These are phyloP conservation scores for Phaeophleospora eucalypticola DNA, from an alignment of 2,329 filamentous ascomycete genomes.

Conservation along the genomic window DNA sequence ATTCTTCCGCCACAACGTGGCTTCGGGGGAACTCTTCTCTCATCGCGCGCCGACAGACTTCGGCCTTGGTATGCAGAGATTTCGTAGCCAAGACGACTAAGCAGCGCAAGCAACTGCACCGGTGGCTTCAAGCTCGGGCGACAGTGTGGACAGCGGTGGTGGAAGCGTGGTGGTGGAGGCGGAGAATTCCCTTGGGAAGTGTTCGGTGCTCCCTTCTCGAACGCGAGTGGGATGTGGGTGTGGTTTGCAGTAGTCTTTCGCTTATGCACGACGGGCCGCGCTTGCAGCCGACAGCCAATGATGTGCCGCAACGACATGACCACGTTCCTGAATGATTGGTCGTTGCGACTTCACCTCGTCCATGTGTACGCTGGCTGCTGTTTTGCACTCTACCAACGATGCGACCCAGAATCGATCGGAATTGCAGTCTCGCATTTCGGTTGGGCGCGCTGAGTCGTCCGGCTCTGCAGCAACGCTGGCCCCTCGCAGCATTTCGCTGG, in stretches of 20 bases:
- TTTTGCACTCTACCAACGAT: no score
- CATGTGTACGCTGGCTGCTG: not conserved
- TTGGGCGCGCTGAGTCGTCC: no score
- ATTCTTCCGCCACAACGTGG: no score
- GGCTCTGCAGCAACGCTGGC: no score
- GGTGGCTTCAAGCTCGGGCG: not conserved
- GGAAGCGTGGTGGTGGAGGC: not conserved
- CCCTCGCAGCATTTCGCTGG: no score
- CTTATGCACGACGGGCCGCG: not conserved
- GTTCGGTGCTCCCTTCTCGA: not conserved
- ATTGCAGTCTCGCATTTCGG: no score
- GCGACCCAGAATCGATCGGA: no score
- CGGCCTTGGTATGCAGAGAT: not conserved
- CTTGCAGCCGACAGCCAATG: not conserved
- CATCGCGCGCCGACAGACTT: not conserved
- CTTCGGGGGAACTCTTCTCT: no score
- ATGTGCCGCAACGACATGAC: not conserved
- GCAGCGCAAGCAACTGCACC: no score
- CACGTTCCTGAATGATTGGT: not conserved
- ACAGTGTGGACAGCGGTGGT: not conserved
- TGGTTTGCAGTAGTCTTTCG: not conserved
- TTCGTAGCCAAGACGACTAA: not conserved
- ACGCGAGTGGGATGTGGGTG: not conserved
- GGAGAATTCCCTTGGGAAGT: not conserved
- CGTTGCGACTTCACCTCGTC: not conserved